These are phyloP conservation scores for Neurospora sp. DNA, from an alignment of 495 filamentous ascomycete species.

Conservation along the genomic window DNA sequence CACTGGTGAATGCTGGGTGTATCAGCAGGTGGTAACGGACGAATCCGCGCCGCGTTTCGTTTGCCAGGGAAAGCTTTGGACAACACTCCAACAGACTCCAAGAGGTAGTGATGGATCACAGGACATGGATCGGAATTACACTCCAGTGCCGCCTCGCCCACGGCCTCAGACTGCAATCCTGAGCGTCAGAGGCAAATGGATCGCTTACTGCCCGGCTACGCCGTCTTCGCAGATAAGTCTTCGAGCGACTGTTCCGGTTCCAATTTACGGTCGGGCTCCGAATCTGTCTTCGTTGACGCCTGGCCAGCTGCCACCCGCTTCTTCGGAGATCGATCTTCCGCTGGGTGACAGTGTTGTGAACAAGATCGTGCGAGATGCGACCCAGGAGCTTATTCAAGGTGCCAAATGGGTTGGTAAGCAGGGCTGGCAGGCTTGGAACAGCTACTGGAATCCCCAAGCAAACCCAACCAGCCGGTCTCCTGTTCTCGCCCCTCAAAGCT, in stretches of 20 bases:
- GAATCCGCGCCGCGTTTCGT: slow-evolving; percentile 40
- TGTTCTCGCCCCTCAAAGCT: slow-evolving; percentile 16
- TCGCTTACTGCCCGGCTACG: slow-evolving; percentile 72
- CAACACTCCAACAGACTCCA: slow-evolving; percentile 51
- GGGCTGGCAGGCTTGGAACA: slow-evolving; percentile 77
- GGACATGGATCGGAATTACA: slow-evolving; percentile 34
- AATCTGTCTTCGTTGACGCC: slow-evolving; percentile 61
- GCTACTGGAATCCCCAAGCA: slow-evolving; percentile 61
- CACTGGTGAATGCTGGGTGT: slow-evolving; percentile 82
- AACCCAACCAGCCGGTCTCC: slow-evolving; percentile 32
- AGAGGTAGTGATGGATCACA: slow-evolving; percentile 33
- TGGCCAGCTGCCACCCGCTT: slow-evolving; percentile 64
- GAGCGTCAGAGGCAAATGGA: slow-evolving; percentile 68
- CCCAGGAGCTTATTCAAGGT: slow-evolving; percentile 83
- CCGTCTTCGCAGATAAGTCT: slow-evolving; percentile 60
- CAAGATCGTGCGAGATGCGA: slow-evolving; percentile 74
- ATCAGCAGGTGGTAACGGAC: slow-evolving; percentile 31
- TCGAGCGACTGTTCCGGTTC: slow-evolving; percentile 44
- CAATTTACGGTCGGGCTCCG: slow-evolving; percentile 44
- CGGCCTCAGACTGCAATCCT: slow-evolving; percentile 54
- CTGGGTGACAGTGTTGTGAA: slow-evolving; percentile 74
- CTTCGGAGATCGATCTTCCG: slow-evolving; percentile 65
- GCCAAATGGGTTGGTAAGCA: slow-evolving; percentile 82
- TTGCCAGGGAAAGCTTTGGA: slow-evolving; percentile 79
- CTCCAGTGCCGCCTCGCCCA: slow-evolving; percentile 25